Conservation (phyloP, 305 asterid genomes). For the Fraxinus sp. region DNA sequence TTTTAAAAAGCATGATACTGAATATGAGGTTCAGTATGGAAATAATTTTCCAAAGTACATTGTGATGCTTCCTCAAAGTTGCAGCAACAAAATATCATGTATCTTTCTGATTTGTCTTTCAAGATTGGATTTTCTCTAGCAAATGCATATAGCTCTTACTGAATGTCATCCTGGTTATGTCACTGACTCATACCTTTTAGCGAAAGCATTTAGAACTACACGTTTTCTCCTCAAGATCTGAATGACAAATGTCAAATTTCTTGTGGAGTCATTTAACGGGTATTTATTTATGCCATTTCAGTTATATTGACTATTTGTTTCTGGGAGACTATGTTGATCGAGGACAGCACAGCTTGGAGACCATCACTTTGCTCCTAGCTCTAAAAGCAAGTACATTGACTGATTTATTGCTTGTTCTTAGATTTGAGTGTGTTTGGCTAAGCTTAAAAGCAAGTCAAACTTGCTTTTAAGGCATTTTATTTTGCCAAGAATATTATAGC, state of each 20-base stretch:
- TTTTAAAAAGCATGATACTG: not conserved
- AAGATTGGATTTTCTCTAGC: not conserved
- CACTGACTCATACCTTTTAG: not conserved
- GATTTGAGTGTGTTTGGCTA: not conserved
- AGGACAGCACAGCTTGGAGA: slow-evolving; percentile 99
- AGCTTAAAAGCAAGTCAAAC: not conserved
- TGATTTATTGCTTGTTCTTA: not conserved
- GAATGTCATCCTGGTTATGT: not conserved
- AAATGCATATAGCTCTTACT: not conserved
- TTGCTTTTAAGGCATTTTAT: not conserved
- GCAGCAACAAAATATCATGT: not conserved
- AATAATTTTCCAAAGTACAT: not conserved
- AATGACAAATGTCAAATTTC: slow-evolving; percentile 5
- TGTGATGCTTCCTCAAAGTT: slow-evolving; percentile 2
- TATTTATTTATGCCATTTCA: slow-evolving; percentile 44
- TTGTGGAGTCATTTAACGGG: slow-evolving; percentile 16
- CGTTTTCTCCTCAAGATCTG: not conserved
- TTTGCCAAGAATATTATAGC: not conserved
- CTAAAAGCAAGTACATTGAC: slow-evolving; percentile 64
- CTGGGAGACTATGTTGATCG: slow-evolving; percentile 99
- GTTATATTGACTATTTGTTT: slow-evolving; percentile 93
- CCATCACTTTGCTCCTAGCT: slow-evolving; percentile 95
- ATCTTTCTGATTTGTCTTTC: not conserved
- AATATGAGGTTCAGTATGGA: not conserved
- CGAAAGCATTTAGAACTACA: slow-evolving; percentile 4